Base-by-base conservation (phyloP, 2,329 filamentous ascomycete genomes). In the Sordariomycetes sp. region DNA sequence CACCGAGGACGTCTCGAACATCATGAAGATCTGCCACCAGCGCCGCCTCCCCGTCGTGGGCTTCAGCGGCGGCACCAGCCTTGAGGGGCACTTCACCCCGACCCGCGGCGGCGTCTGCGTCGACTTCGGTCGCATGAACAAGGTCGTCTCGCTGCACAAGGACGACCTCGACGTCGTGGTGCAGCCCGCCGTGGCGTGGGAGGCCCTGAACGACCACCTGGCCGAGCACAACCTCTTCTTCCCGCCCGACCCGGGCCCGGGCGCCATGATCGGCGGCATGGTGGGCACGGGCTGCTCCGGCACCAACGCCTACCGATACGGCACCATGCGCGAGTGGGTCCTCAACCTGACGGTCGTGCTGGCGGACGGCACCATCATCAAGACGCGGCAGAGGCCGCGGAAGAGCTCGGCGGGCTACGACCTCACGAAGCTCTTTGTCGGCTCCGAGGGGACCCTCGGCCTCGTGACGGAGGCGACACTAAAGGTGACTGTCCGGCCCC, bases 301-400 rank as follows among this genome's bases (percentile, higher is more conserved):
- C 59, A 96, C 90, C 15, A 96, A 96, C 68, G 86, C 90, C 17
- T 95, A 95, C 73, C 80, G 90, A 59, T 96, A 95, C 69, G 91
- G 90, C 61, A 96, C 90, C 2, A 96, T 96, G 90, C 85, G 89
- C 61, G 90, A 96, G 67, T 96, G 90, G 90, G 91, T 96, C 13
- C 73, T 95, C 24, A 87, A 82, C 57, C 72, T 96, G 62, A 96
- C 90, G 0, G 89, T 95, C 3, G 90, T 96, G 12, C 78, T 96
- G 64, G 90, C 90, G 20, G 91, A 96, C 69, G 90, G 90, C 54
- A 95, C 90, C 1, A 72, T 96, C 55, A 86, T 96, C 72, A 92
- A 91, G 76, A 96, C 91, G 12, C 80, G 88, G 61, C 90, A 95
- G 70, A 81, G 90, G 54, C 90, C 90, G 12, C 81, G 90, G 62